Percentiles rank a stretch among this genome's conserved stretches.
These are phyloP conservation scores for Nitzschia sp. DNA, from an alignment of 108 stramenopile species.

Conservation along the genomic window DNA sequence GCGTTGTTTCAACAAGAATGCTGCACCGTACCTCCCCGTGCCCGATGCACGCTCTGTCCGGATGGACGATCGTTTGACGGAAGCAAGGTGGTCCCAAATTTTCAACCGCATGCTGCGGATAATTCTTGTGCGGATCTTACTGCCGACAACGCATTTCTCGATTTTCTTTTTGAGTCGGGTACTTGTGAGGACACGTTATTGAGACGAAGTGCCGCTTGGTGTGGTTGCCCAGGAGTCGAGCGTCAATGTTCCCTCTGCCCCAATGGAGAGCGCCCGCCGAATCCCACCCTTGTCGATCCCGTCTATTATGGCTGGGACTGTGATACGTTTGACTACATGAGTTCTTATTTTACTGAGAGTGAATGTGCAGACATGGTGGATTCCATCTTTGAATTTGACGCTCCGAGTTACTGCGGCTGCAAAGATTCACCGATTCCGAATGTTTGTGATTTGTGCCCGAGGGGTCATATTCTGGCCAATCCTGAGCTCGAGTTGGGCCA, in stretches of 20 bases:
- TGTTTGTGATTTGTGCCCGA: conserved; percentile 15
- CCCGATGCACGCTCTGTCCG: conserved; percentile 24
- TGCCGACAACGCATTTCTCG: conserved; percentile 15
- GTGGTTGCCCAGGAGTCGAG: conserved; percentile 13
- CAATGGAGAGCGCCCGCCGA: conserved; percentile 13
- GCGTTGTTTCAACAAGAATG: conserved; percentile 12
- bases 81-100: conserved; percentile 12
- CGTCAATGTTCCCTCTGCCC: conserved; percentile 24
- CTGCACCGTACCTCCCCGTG: conserved; percentile 7
- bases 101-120: neutral
- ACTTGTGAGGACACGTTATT: conserved; percentile 28
- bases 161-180: conserved; percentile 16
- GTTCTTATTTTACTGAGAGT: conserved; percentile 13
- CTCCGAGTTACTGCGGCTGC: conserved; percentile 28
- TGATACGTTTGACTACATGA: conserved; percentile 23
- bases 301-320: conserved; percentile 34
- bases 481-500: conserved; percentile 1
- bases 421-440: conserved; percentile 8
- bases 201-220: conserved; percentile 28
- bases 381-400: conserved; percentile 28
- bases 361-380: conserved; percentile 18
- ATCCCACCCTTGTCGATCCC: conserved; percentile 7
- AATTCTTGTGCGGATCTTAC: conserved; percentile 23
- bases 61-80: conserved; percentile 6
- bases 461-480: conserved; percentile 1